These are phyloP conservation scores for Penicillium fimorum DNA, from an alignment of 495 filamentous ascomycete genomes.

Conservation along the genomic window DNA sequence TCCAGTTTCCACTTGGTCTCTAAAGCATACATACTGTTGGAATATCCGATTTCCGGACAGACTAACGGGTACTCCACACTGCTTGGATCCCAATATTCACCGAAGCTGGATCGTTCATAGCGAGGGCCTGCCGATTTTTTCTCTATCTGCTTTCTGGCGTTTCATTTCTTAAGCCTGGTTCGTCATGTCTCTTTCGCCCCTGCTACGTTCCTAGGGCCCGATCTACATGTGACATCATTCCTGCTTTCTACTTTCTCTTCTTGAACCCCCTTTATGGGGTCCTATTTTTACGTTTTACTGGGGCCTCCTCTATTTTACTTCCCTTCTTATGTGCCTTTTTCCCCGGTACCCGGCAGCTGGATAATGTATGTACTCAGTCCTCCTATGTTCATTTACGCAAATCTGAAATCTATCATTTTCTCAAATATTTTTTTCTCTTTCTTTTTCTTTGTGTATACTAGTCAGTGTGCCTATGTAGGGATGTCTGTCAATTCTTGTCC, in stretches of 20 bases:
- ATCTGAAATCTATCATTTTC: conserved; percentile 14
- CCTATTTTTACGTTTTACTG: conserved; percentile 12
- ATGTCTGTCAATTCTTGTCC: too few relatives aligned
- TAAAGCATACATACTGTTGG: conserved; percentile 3
- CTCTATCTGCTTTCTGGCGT: conserved; percentile 26
- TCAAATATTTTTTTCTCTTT: not conserved
- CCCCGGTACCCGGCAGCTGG: conserved; percentile 37
- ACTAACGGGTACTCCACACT: not conserved
- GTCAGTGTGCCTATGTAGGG: not conserved
- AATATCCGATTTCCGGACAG: conserved; percentile 4
- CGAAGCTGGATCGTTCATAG: conserved; percentile 32
- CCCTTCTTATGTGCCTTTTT: conserved; percentile 34
- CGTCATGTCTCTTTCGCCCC: conserved; percentile 35
- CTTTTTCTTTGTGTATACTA: conserved; percentile 1
- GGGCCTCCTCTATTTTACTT: conserved; percentile 23
- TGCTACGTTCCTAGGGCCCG: conserved; percentile 47
- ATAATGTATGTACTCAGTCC: conserved; percentile 51
- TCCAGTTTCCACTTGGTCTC: conserved; percentile 20
- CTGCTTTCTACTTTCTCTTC: conserved; percentile 13
- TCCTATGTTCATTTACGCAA: conserved; percentile 26
- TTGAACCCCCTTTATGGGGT: conserved; percentile 15
- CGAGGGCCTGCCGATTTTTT: conserved; percentile 34
- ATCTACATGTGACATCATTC: conserved; percentile 27
- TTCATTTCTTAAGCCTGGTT: conserved; percentile 31
- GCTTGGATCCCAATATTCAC: conserved; percentile 10